Conservation (phyloP, 2,329 filamentous ascomycete genomes). For the Fonsecaea nubica region DNA sequence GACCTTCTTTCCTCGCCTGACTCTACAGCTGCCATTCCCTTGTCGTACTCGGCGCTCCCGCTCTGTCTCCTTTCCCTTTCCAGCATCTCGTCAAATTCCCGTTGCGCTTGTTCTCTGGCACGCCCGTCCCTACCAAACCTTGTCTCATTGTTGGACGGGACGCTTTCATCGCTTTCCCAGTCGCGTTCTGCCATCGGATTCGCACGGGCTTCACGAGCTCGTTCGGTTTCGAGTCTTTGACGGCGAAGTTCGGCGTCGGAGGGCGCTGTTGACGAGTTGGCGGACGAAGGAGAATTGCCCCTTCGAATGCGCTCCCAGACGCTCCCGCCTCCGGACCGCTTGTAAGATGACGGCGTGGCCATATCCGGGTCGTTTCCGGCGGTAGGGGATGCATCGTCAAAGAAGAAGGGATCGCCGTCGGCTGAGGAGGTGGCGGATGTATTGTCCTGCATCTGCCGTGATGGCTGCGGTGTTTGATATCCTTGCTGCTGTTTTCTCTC, state of each 20-base stretch:
- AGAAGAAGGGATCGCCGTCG: constrained; percentile 29
- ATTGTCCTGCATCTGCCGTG: constrained; percentile 7
- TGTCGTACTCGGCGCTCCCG: constrained; percentile 35
- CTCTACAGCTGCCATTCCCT: constrained; percentile 30
- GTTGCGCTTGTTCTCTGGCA: constrained; percentile 50
- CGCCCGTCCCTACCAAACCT: background rate
- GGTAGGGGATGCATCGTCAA: constrained; percentile 39
- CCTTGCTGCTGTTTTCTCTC: constrained; percentile 15
- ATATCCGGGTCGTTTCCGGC: constrained; percentile 34
- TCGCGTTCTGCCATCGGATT: constrained; percentile 5
- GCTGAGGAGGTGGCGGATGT: constrained; percentile 14
- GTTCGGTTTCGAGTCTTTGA: background rate
- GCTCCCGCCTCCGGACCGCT: constrained; percentile 19
- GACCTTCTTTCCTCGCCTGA: constrained; percentile 24
- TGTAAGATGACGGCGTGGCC: background rate
- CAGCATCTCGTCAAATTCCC: constrained; percentile 53
- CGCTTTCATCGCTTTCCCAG: background rate
- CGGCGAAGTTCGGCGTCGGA: background rate
- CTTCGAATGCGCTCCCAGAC: constrained; percentile 37
- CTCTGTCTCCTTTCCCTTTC: constrained; percentile 48
- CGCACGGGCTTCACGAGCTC: background rate
- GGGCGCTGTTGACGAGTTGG: background rate
- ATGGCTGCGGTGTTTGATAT: constrained; percentile 20
- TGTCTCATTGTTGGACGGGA: background rate
- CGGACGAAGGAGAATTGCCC: constrained; percentile 9